phyloP scores from a whole-genome alignment of 2,329 filamentous ascomycete species.

The Calonectria crousiana region DNA sequence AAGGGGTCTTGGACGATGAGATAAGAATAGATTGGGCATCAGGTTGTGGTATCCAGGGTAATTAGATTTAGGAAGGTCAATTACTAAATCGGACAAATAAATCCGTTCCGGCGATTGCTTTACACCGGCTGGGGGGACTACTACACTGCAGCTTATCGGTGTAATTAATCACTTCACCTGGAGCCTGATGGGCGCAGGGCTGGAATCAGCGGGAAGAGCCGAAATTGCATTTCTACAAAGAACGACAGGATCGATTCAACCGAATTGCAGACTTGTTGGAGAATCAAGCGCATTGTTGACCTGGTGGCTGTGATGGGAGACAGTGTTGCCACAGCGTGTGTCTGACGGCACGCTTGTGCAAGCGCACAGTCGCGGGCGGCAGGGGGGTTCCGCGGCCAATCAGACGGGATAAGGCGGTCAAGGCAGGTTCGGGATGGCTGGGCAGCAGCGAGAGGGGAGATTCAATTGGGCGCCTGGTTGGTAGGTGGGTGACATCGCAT shows the following conservation, averaged over 20 bases:
- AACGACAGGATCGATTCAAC: background rate
- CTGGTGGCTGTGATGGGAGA: background rate
- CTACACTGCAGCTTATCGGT: background rate
- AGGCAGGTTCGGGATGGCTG: background rate
- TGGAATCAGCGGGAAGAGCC: background rate
- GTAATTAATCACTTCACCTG: background rate
- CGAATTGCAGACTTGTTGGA: background rate
- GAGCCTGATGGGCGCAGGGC: background rate
- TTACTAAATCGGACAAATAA: conserved; percentile 4
- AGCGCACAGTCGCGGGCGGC: conserved; percentile 2
- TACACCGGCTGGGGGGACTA: conserved; percentile 38
- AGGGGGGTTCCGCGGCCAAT: conserved; percentile 2
- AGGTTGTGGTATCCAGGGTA: background rate
- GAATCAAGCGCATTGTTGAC: background rate
- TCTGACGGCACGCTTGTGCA: conserved; percentile 58
- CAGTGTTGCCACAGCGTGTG: background rate
- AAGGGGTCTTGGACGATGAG: background rate
- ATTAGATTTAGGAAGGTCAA: background rate
- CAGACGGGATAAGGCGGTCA: background rate
- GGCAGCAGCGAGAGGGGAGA: background rate
- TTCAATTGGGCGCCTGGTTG: conserved; percentile 17
- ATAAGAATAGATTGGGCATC: conserved; percentile 11
- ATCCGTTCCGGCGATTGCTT: background rate
- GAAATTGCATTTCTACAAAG: background rate
- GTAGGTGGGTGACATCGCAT: conserved; percentile 13